These are phyloP conservation scores for Microsporum ferrugineum DNA, from an alignment of 2,329 filamentous ascomycete genomes.

Conservation along the genomic window DNA sequence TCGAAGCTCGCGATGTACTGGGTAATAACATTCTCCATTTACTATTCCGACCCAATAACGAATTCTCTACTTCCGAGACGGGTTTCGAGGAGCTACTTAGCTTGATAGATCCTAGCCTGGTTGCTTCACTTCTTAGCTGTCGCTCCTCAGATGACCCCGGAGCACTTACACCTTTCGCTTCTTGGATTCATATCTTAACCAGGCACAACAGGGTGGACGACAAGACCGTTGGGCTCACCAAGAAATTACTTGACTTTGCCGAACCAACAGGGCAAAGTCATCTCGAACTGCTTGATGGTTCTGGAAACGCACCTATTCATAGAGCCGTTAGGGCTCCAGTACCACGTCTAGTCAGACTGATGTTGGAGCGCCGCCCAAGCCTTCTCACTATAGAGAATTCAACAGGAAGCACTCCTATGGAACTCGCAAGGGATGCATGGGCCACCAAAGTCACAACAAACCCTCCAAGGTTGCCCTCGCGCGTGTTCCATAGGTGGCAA, in stretches of 20 bases:
- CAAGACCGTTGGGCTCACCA: neutral
- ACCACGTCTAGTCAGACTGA: conserved; percentile 43
- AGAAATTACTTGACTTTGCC: neutral
- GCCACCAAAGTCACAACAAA: conserved; percentile 15
- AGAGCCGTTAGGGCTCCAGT: conserved; percentile 35
- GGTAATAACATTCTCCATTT: conserved; percentile 61
- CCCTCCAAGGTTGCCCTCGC: conserved; percentile 5
- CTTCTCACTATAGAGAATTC: conserved; percentile 62
- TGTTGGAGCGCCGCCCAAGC: conserved; percentile 45
- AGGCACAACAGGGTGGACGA: neutral
- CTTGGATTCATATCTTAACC: conserved; percentile 36
- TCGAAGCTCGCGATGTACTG: conserved; percentile 48
- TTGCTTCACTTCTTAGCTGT: conserved; percentile 24
- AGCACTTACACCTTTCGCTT: conserved; percentile 43
- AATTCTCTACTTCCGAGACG: neutral
- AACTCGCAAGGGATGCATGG: conserved; percentile 33
- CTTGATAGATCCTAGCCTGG: conserved; percentile 44
- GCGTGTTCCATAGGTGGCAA: neutral
- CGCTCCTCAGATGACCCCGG: conserved; percentile 20
- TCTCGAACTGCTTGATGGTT: conserved; percentile 34
- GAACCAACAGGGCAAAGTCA: conserved; percentile 25
- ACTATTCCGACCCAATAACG: conserved; percentile 27
- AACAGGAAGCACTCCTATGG: conserved; percentile 60
- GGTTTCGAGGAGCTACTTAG: conserved; percentile 49
- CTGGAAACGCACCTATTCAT: conserved; percentile 37